These are phyloP conservation scores for Apostasia ramifera DNA, from an alignment of 106 monocot species.

Conservation along the genomic window DNA sequence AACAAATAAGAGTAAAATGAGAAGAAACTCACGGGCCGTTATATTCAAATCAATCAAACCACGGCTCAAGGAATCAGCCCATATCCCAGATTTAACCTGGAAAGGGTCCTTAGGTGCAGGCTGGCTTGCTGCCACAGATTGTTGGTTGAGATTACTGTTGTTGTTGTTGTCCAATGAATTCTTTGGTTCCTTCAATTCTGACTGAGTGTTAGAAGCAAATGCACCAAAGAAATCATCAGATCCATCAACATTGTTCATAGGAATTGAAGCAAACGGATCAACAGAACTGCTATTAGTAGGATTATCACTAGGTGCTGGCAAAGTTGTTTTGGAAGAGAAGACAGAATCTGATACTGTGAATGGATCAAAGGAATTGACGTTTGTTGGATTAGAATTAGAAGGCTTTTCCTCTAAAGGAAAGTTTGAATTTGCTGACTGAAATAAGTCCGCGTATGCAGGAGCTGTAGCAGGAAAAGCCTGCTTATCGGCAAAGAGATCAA, in stretches of 20 bases:
- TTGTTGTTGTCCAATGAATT: conserved; percentile 3
- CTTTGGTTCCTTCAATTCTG: conserved; percentile 15
- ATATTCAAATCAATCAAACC: conserved; percentile 90
- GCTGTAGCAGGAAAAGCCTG: conserved; percentile 38
- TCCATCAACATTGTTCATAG: conserved; percentile 43
- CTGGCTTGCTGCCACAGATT: conserved; percentile 15
- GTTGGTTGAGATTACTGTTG: not conserved
- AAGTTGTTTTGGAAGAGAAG: conserved; percentile 21
- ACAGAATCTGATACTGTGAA: conserved; percentile 35
- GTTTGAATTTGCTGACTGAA: conserved; percentile 27
- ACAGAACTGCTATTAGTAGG: conserved; percentile 15
- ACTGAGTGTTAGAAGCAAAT: conserved; percentile 37
- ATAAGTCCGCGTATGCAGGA: conserved; percentile 39
- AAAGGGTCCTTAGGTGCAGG: conserved; percentile 35
- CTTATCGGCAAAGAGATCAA: conserved; percentile 57
- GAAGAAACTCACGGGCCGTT: conserved; percentile 63
- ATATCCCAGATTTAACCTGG: conserved; percentile 90
- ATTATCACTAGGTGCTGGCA: conserved; percentile 2
- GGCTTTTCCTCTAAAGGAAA: conserved; percentile 30
- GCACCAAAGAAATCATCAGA: conserved; percentile 66
- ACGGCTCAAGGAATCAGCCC: conserved; percentile 95
- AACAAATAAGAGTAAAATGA: not conserved
- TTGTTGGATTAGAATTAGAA: conserved; percentile 14
- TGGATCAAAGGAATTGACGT: conserved; percentile 39
- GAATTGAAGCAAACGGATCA: conserved; percentile 78